Evolutionary conservation across 805 yeast species (phyloP).

Genomic region (Saturnispora serradocipensis): DNA sequence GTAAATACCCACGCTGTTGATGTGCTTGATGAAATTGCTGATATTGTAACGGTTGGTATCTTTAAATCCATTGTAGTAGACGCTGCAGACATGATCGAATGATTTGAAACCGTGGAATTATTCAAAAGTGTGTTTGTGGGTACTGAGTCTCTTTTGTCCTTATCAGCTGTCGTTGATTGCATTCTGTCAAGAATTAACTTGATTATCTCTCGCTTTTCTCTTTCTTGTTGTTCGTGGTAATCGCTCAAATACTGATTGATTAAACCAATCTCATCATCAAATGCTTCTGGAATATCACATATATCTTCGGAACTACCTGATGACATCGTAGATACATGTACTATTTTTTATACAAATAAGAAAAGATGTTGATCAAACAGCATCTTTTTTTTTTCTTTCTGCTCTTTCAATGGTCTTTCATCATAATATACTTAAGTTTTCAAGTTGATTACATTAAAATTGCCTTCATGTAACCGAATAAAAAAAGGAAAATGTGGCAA

Average conservation of each 20-base stretch:
- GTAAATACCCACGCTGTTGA: slow-evolving; percentile 53
- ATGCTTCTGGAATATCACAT: background rate
- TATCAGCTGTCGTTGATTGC: background rate
- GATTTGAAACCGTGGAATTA: background rate
- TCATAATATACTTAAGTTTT: no score
- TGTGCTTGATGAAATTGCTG: slow-evolving; percentile 5
- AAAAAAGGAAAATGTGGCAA: no score
- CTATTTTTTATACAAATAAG: background rate
- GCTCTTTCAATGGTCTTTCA: background rate
- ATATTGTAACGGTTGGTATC: slow-evolving; percentile 4
- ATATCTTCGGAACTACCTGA: background rate
- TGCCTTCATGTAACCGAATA: no score
- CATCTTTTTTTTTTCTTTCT: background rate
- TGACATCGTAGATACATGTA: background rate
- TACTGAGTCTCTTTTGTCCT: background rate
- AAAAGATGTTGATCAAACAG: background rate
- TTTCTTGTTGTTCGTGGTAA: slow-evolving; percentile 16
- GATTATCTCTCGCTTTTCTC: slow-evolving; percentile 2
- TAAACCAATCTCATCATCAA: background rate
- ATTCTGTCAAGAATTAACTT: slow-evolving; percentile 3
- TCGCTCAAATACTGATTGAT: slow-evolving; percentile 5
- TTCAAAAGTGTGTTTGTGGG: background rate
- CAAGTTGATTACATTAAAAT: no score
- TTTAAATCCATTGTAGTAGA: slow-evolving; percentile 3
- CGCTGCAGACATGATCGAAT: background rate